Percentiles rank a stretch among this genome's conserved stretches.
Conservation (phyloP, 2,329 filamentous ascomycete species). For the Pyricularia sp. region DNA sequence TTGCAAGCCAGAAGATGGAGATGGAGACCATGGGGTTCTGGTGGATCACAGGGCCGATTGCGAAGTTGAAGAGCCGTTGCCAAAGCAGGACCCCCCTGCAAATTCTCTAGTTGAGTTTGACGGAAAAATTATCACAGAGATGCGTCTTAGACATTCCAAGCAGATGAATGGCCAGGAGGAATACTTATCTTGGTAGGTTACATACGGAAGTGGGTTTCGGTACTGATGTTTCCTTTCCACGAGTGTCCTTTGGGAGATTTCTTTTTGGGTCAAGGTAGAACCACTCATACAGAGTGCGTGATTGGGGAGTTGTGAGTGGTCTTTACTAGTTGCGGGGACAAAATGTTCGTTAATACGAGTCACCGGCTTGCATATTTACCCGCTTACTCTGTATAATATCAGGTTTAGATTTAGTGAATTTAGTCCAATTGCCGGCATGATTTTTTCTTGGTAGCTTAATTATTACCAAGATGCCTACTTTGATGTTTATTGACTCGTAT, state of each 20-base stretch:
- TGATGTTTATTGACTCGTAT: neutral
- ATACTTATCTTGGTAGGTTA: neutral
- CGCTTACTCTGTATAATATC: neutral
- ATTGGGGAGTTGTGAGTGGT: neutral
- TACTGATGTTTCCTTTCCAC: neutral
- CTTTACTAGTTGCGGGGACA: neutral
- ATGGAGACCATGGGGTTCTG: conserved; percentile 6
- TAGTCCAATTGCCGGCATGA: neutral
- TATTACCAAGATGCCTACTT: neutral
- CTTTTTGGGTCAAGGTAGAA: neutral
- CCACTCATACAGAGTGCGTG: neutral
- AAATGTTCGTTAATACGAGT: neutral
- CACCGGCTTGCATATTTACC: neutral
- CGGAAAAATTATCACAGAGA: neutral
- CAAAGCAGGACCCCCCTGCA: neutral
- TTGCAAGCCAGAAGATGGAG: conserved; percentile 33
- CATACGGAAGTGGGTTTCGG: neutral
- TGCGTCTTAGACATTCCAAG: neutral
- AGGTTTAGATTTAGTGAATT: neutral
- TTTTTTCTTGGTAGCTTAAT: neutral
- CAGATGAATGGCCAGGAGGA: neutral
- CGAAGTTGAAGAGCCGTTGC: neutral
- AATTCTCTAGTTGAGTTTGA: neutral
- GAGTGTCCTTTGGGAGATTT: neutral
- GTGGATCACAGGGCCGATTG: conserved; percentile 1